phyloP scores from a whole-genome alignment of 2,329 filamentous ascomycete genomes.

The Aspergillus pseudoglaucus region DNA sequence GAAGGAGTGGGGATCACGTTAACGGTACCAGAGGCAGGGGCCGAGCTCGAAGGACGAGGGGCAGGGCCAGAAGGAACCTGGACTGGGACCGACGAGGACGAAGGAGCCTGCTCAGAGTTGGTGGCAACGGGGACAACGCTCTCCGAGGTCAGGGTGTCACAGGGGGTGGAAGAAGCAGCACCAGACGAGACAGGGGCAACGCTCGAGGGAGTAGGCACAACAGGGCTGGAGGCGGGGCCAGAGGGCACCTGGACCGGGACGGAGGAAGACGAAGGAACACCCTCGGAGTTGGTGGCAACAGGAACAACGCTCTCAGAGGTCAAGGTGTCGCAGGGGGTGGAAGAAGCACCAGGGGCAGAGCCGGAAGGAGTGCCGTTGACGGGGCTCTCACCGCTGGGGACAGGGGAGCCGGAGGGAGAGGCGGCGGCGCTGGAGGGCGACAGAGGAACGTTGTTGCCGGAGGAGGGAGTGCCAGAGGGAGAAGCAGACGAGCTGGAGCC shows the following conservation, averaged over 20 bases:
- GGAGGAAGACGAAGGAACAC: neutral
- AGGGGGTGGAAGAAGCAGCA: conserved; percentile 10
- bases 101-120: conserved; percentile 2
- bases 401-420: neutral
- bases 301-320: conserved; percentile 9
- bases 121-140: conserved; percentile 8
- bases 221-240: neutral
- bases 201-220: neutral
- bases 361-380: neutral
- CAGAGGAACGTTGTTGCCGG: neutral
- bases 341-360: neutral
- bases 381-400: conserved; percentile 1
- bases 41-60: conserved; percentile 5
- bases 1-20: neutral
- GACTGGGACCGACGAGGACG: conserved; percentile 2
- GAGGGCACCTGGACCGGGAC: neutral
- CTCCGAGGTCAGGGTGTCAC: conserved; percentile 11
- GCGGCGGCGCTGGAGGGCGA: neutral
- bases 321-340: conserved; percentile 13
- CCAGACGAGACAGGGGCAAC: conserved; percentile 5
- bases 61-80: conserved; percentile 7
- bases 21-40: conserved; percentile 3
- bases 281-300: neutral
- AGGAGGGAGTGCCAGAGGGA: neutral
- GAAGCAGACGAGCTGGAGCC: conserved; percentile 11